Evolutionary conservation across 257 asterid species (phyloP).

Genomic region (Solanum pinnatisectum): DNA sequence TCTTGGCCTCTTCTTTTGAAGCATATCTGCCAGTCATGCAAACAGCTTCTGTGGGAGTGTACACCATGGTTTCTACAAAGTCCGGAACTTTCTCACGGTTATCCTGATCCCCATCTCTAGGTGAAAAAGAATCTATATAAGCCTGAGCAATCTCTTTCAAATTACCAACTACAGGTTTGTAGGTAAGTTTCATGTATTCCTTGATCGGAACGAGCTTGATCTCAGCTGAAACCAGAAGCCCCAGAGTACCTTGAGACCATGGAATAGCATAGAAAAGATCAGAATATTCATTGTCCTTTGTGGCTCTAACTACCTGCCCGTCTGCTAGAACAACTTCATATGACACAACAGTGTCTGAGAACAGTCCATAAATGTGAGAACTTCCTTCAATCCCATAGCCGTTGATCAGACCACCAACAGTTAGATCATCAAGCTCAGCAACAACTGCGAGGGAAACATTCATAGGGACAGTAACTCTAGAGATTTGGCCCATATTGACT

Average conservation of each 20-base stretch:
- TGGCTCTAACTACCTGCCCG: constrained; percentile 49
- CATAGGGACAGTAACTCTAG: constrained; percentile 79
- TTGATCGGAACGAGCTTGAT: constrained; percentile 40
- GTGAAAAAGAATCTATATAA: constrained; percentile 73
- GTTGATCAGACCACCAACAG: constrained; percentile 90
- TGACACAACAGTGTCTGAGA: constrained; percentile 91
- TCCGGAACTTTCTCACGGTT: constrained; percentile 75
- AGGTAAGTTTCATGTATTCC: constrained; percentile 87
- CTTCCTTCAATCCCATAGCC: constrained; percentile 98
- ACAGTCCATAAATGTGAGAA: constrained; percentile 81
- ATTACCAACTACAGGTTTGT: constrained; percentile 72
- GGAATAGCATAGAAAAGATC: constrained; percentile 65
- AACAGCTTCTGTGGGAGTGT: constrained; percentile 63
- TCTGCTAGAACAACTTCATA: constrained; percentile 81
- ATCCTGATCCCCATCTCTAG: constrained; percentile 24
- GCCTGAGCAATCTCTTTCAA: constrained; percentile 74
- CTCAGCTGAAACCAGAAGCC: background rate
- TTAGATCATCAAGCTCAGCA: constrained; percentile 27
- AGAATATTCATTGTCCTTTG: background rate
- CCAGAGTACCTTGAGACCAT: constrained; percentile 91
- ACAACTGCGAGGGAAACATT: constrained; percentile 86
- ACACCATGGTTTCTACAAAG: constrained; percentile 83
- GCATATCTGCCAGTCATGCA: constrained; percentile 82
- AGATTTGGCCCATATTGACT: constrained; percentile 94
- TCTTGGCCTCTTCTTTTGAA: constrained; percentile 80